Conservation (phyloP, 1,139 yeast genomes). For the Diutina pseudorugosa region DNA sequence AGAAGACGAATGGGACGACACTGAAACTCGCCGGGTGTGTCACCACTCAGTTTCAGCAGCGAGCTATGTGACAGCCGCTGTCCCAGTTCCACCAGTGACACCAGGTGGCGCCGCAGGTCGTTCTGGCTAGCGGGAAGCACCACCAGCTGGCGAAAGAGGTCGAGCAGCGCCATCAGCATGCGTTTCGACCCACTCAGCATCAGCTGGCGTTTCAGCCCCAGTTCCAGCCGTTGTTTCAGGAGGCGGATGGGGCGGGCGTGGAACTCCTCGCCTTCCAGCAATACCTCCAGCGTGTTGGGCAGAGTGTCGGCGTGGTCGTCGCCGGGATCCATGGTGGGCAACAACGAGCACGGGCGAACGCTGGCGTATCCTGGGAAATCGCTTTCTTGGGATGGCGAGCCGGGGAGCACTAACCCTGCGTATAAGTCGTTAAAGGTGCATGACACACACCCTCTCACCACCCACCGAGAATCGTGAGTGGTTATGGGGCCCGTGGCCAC, state of each 20-base stretch:
- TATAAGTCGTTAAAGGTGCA: too few relatives aligned
- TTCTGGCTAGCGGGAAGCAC: not conserved
- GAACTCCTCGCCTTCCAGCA: conserved; percentile 3
- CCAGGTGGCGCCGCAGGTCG: conserved; percentile 3
- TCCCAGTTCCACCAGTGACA: not conserved
- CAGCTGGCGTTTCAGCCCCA: not conserved
- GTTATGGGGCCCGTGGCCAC: too few relatives aligned
- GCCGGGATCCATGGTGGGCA: not conserved
- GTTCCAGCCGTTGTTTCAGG: not conserved
- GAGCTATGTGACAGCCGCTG: not conserved
- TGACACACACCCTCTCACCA: too few relatives aligned
- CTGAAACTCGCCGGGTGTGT: not conserved
- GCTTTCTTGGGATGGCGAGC: not conserved
- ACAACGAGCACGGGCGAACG: not conserved
- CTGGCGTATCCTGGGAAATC: not conserved
- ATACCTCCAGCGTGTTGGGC: conserved; percentile 1
- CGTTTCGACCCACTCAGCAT: not conserved
- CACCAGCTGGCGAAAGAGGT: not conserved
- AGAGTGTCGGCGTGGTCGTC: not conserved
- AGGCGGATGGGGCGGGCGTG: conserved; percentile 1
- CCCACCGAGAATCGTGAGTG: too few relatives aligned
- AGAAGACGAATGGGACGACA: not conserved
- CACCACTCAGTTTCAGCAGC: not conserved
- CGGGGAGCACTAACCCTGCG: not conserved
- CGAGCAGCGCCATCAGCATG: conserved; percentile 1